Conservation (phyloP, 164 flowering plant species). For the Dillenia suffruticosa region DNA sequence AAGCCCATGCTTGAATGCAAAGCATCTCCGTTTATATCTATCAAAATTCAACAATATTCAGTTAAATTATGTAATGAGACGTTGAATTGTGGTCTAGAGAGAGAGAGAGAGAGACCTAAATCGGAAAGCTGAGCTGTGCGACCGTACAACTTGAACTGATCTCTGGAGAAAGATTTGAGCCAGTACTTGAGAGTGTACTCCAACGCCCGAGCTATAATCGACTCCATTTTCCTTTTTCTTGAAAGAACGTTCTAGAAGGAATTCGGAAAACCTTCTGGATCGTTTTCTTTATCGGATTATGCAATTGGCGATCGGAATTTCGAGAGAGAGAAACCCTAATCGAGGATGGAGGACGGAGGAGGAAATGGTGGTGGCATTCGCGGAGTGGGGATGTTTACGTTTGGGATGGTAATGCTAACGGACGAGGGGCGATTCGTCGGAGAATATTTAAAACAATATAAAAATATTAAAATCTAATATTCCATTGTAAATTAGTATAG, state of each 20-base stretch:
- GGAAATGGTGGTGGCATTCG: not conserved
- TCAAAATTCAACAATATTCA: slow-evolving; percentile 3
- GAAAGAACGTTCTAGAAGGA: slow-evolving; percentile 6
- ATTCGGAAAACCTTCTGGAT: not conserved
- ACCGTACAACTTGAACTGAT: slow-evolving; percentile 92
- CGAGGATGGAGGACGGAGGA: not conserved
- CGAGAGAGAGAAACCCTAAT: slow-evolving; percentile 3
- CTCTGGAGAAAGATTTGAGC: slow-evolving; percentile 92
- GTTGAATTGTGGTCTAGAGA: no score
- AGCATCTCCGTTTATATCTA: slow-evolving; percentile 94
- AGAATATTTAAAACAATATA: no score
- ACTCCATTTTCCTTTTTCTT: slow-evolving; percentile 53
- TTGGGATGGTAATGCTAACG: not conserved
- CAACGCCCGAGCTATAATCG: slow-evolving; percentile 81
- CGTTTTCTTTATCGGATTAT: no score
- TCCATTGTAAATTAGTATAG: no score
- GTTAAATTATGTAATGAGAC: no score
- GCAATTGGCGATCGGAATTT: no score
- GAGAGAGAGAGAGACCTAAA: slow-evolving; percentile 42
- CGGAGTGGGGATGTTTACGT: not conserved
- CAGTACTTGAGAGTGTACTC: slow-evolving; percentile 97
- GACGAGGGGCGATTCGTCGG: not conserved
- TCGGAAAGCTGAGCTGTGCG: slow-evolving; percentile 86
- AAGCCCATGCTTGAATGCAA: slow-evolving; percentile 89
- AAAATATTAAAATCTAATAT: no score